These are phyloP conservation scores for Populus hybrid DNA, from an alignment of 441 rosid species.

Conservation along the genomic window DNA sequence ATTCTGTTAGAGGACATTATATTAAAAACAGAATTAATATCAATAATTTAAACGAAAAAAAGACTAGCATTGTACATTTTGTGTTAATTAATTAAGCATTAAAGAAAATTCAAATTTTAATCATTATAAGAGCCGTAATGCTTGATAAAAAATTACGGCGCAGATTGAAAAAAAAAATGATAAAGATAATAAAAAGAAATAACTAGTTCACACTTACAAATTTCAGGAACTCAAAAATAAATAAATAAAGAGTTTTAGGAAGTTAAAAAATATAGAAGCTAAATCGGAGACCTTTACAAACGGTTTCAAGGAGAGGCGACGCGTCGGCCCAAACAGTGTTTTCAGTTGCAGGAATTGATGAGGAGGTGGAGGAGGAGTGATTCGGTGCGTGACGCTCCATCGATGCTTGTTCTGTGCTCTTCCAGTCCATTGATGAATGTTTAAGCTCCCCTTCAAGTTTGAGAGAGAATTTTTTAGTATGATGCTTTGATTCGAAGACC, in stretches of 20 bases:
- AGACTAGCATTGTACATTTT: background rate
- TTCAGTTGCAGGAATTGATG: conserved; percentile 53
- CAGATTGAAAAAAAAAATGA: too few relatives aligned
- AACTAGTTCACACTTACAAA: background rate
- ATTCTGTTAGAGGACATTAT: conserved; percentile 45
- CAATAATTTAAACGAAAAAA: background rate
- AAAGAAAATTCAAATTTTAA: background rate
- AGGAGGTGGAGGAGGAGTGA: conserved; percentile 23
- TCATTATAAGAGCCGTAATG: background rate
- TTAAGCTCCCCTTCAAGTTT: background rate
- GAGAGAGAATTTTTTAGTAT: background rate
- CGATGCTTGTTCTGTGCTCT: conserved; percentile 29
- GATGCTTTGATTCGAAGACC: background rate
- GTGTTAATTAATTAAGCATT: background rate
- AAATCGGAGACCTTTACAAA: conserved; percentile 57
- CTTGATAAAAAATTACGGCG: background rate
- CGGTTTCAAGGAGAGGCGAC: conserved; percentile 71
- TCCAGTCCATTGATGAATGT: conserved; percentile 13
- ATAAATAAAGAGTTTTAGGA: background rate
- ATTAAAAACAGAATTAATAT: background rate
- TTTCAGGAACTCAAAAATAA: conserved; percentile 1
- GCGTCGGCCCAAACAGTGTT: conserved; percentile 87
- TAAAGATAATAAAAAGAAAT: background rate
- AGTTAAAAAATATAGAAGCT: background rate
- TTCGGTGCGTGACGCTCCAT: conserved; percentile 35